Percentiles rank a stretch among this genome's conserved stretches.
phyloP scores from a whole-genome alignment of 139 green algal genomes.

The Chlamydomonas sphaeroides region DNA sequence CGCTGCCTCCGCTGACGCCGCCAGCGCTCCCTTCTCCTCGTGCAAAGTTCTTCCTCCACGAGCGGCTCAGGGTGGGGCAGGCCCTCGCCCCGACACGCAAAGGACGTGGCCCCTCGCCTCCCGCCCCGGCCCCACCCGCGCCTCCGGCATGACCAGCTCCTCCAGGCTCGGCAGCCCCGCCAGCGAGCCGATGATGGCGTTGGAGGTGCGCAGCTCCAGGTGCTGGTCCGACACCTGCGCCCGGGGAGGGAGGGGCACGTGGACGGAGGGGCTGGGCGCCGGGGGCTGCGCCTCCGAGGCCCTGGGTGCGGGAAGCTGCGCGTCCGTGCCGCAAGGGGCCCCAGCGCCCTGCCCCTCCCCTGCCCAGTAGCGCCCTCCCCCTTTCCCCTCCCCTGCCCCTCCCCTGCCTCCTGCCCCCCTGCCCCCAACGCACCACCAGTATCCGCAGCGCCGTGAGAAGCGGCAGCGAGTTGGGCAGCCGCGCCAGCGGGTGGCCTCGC shows the following conservation, averaged over 20 bases:
- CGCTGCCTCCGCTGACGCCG: too few species aligned
- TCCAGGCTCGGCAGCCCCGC: not conserved
- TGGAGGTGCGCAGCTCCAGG: constrained; percentile 22
- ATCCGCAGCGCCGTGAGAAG: not conserved
- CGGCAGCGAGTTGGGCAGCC: constrained; percentile 1
- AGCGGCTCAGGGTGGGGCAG: too few species aligned
- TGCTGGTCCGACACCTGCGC: not conserved
- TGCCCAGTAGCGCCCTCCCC: too few species aligned
- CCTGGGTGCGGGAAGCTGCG: too few species aligned
- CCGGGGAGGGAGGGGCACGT: not conserved
- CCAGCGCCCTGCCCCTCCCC: too few species aligned
- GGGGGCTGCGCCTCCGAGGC: too few species aligned
- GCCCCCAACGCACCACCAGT: not conserved
- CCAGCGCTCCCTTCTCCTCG: too few species aligned
- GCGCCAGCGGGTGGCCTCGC: not conserved
- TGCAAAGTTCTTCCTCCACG: too few species aligned
- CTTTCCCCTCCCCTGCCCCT: too few species aligned
- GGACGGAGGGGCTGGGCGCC: too few species aligned
- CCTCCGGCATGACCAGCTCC: constrained; percentile 40
- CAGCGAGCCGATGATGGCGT: constrained; percentile 2
- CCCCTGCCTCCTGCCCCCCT: not conserved
- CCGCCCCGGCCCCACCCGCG: not conserved
- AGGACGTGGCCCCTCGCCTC: too few species aligned
- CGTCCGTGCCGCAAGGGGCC: too few species aligned
- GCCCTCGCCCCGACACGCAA: not conserved